These are phyloP conservation scores for Fomitopsis pinicola DNA, from an alignment of 1,284 basidiomycete genomes.

Conservation along the genomic window DNA sequence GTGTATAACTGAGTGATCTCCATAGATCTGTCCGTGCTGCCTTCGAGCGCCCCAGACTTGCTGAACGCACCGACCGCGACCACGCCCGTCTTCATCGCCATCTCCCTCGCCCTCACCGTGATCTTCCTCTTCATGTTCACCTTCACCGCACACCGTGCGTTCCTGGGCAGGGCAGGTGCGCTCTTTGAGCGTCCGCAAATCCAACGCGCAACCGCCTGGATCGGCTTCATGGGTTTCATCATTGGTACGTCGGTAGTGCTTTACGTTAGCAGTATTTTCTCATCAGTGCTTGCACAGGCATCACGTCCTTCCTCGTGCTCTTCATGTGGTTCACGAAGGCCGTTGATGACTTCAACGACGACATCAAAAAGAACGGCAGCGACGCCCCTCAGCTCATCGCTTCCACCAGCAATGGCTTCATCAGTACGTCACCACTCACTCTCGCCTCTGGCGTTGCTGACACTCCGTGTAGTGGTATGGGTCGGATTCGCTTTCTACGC, in stretches of 20 bases:
- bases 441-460: constrained; percentile 1
- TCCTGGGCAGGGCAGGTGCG: constrained; percentile 52
- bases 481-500: constrained; percentile 72
- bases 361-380: constrained; percentile 46
- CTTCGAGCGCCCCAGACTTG: constrained; percentile 49
- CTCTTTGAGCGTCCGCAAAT: constrained; percentile 53
- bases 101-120: constrained; percentile 55
- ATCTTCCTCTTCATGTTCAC: constrained; percentile 68
- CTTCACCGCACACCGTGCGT: constrained; percentile 60
- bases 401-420: constrained; percentile 66
- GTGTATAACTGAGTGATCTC: background rate
- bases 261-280: background rate
- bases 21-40: constrained; percentile 61
- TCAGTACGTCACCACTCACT: constrained; percentile 45
- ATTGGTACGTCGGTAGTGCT: constrained; percentile 44
- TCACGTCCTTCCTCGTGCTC: constrained; percentile 65
- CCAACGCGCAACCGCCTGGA: constrained; percentile 63
- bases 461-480: constrained; percentile 56
- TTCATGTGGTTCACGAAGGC: constrained; percentile 82
- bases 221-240: constrained; percentile 70
- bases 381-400: constrained; percentile 60
- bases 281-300: constrained; percentile 34
- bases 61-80: constrained; percentile 59
- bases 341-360: constrained; percentile 69
- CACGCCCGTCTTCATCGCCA: constrained; percentile 61